Evolutionary conservation across 2,329 filamentous ascomycete species (phyloP), one percentile per base, ranked within the genome.

Genomic region (Fusarium sp.): DNA sequence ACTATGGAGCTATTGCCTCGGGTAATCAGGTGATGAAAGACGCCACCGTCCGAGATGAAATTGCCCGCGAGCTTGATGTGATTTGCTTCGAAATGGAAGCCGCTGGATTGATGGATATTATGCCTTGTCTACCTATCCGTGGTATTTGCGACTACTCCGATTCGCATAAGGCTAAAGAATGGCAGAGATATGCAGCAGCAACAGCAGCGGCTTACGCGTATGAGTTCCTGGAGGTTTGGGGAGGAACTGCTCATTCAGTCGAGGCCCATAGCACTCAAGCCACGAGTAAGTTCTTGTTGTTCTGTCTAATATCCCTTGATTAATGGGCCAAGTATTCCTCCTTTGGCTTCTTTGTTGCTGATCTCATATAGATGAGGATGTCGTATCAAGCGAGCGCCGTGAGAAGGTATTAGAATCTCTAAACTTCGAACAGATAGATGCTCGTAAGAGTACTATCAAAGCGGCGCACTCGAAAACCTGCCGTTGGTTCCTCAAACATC

Each of bases 141-240:
- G 80, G 79, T 0, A 79, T 82, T 0, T 82, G 76, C 21, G 77
- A 81, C 45, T 82, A 81, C 80, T 57, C 56, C 0, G 56, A 59
- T 10, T 33, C 56, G 0, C 56, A 59, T 4, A 59, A 59, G 14
- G 17, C 20, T 2, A 57, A 59, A 2, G 23, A 27, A 1, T 59
- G 43, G 42, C 56, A 59, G 15, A n/a, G 35, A 0, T 59, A 59
- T 21, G 51, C 56, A 3, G 51, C 51, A 0, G 51, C 37, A 8
- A 42, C 31, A 0, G 56, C 56, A 4, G 51, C 56, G 1, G 42
- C 56, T 1, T 59, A 57, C 8, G 36, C 56, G 0, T 58, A 37
- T 9, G 67, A 67, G 6, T 14, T 70, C 4, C 1, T 70, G 1
- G 48, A 31, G 21, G n/a, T 29, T 0, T n/a, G 51, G 3, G 43